Evolutionary conservation across 78 protist species (phyloP).

Genomic region (Chrysochromulina tobinii): DNA sequence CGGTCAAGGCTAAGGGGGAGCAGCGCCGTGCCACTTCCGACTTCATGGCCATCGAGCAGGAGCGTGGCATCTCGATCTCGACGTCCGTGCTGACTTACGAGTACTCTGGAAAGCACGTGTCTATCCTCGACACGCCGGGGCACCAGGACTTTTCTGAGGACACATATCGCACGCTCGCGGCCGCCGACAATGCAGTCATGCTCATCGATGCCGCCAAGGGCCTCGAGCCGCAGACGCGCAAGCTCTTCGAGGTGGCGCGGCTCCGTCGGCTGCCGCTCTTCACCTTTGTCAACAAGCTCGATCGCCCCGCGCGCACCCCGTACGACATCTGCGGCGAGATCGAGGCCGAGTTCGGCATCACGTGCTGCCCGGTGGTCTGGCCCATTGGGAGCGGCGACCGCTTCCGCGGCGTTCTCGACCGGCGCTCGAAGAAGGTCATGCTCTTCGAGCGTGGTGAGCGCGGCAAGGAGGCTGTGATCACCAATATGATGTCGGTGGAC

Average conservation of each 20-base stretch:
- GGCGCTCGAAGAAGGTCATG: not conserved
- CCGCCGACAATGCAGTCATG: slow-evolving; percentile 64
- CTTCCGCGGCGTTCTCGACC: slow-evolving; percentile 40
- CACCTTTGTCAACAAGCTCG: slow-evolving; percentile 57
- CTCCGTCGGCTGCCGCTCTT: slow-evolving; percentile 25
- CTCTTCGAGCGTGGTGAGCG: slow-evolving; percentile 25
- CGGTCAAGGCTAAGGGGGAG: slow-evolving; percentile 56
- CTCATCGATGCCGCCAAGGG: slow-evolving; percentile 49
- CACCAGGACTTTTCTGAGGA: slow-evolving; percentile 58
- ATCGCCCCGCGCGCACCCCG: slow-evolving; percentile 44
- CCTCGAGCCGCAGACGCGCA: slow-evolving; percentile 46
- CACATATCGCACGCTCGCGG: slow-evolving; percentile 61
- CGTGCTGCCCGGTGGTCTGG: slow-evolving; percentile 53
- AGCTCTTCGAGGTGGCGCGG: slow-evolving; percentile 39
- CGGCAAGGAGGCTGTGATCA: not conserved
- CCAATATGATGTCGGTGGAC: not conserved
- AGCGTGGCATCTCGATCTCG: slow-evolving; percentile 58
- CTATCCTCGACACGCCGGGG: slow-evolving; percentile 46
- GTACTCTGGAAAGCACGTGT: not conserved
- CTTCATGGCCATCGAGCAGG: slow-evolving; percentile 15
- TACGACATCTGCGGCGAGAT: slow-evolving; percentile 24
- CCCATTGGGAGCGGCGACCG: slow-evolving; percentile 57
- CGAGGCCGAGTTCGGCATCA: slow-evolving; percentile 24
- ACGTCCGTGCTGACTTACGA: slow-evolving; percentile 48
- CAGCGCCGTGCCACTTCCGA: slow-evolving; percentile 39